Evolutionary conservation across 768 basidiomycete genomes (phyloP), one percentile per base, ranked within the genome.

Genomic region (Boletus sp.): DNA sequence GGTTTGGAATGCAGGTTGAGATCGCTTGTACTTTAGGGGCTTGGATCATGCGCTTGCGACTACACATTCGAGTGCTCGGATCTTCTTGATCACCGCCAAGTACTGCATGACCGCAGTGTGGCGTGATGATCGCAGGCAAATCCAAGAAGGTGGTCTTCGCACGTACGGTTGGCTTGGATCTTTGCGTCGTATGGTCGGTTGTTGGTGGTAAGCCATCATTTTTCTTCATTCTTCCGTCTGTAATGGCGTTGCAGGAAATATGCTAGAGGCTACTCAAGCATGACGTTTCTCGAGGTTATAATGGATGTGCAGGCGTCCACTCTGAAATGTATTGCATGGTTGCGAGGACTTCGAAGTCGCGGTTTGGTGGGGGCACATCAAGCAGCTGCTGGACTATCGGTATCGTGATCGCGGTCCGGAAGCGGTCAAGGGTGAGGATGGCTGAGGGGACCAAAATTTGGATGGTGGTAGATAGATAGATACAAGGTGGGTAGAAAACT

Each of bases 81-180:
- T 98, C 66, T 98, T 98, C 70, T 67, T 98, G 32, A 88, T 98
- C 53, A 88, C 89, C 15, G 94, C 93, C 7, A 87, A 90, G 64
- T 96, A 90, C 71, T 97, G 95, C 67, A 78, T 84, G 47, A 77
- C 76, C 11, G 88, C 91, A 8, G 84, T 90, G 4, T 92, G 90
- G 90, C 75, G 79, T 48, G 86, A 88, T 61, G 85, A 93, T 51
- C 73, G 72, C 62, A 70, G 71, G 43, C 75, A 74, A 27, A 79
- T 88, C 71, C 72, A 76, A 39, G 71, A 73, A 30, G 72, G 73
- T 30, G 84, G 85, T 3, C 67, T 86, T 17, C 68, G 82, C 30
- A 51, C 55, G 54, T 83, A 23, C 54, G 72, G 38, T 58, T 83
- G 65, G 62, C 21, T 67, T 82, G 52, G 63, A 53, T 53, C 77